Conservation (phyloP, 352 stramenopile species). For the Peronosclerospora sorghi region DNA sequence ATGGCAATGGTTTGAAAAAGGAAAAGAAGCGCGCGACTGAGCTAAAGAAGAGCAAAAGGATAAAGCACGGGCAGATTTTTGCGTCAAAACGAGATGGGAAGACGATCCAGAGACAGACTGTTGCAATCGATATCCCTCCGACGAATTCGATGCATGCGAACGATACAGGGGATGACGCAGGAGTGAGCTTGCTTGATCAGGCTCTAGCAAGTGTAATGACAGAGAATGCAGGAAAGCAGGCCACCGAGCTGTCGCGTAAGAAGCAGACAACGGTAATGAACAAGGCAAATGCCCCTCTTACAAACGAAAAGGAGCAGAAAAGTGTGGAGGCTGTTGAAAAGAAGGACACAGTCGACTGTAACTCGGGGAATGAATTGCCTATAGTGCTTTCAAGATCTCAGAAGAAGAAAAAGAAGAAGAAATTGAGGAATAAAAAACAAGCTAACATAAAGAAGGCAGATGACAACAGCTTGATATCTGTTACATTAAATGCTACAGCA, state of each 20-base stretch:
- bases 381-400: no score
- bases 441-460: no score
- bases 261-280: slow-evolving; percentile 3
- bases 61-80: neutral
- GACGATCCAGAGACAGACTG: slow-evolving; percentile 2
- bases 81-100: slow-evolving; percentile 1
- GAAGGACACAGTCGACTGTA: neutral
- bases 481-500: no score
- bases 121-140: no score
- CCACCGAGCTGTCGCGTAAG: slow-evolving; percentile 2
- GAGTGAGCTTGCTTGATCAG: slow-evolving; percentile 24
- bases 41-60: slow-evolving; percentile 1
- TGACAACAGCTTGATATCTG: no score
- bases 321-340: neutral
- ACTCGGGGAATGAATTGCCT: no score
- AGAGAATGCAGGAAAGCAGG: slow-evolving; percentile 11
- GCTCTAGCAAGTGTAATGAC: slow-evolving; percentile 28
- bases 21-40: neutral
- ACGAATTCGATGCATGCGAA: slow-evolving; percentile 3
- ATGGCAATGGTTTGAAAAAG: no score
- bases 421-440: no score
- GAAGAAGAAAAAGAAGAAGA: no score
- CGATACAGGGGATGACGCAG: slow-evolving; percentile 4
- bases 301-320: slow-evolving; percentile 1
- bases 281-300: neutral